These are phyloP conservation scores for Kurtzmaniella cleridarum DNA, from an alignment of 805 yeast species.

Conservation along the genomic window DNA sequence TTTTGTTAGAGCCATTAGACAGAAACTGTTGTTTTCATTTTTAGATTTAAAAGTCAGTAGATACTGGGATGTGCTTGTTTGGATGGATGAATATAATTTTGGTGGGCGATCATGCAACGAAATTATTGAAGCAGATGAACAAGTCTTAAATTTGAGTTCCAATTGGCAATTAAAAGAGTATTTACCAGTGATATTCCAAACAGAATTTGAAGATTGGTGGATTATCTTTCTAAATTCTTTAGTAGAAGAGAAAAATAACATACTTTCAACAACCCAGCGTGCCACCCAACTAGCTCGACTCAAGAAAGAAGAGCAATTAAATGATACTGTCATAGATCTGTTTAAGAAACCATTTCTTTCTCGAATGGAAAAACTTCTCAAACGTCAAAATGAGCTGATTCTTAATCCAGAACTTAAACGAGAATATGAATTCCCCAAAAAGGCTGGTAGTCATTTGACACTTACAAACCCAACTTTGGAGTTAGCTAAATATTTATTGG, in stretches of 20 bases:
- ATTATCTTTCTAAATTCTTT: slow-evolving; percentile 68
- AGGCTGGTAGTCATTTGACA: slow-evolving; percentile 66
- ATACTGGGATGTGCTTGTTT: slow-evolving; percentile 89
- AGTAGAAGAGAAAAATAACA: slow-evolving; percentile 46
- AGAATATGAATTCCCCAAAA: slow-evolving; percentile 67
- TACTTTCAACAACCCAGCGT: slow-evolving; percentile 45
- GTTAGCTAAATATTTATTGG: slow-evolving; percentile 68
- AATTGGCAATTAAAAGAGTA: slow-evolving; percentile 78
- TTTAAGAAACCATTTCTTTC: slow-evolving; percentile 62
- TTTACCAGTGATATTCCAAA: slow-evolving; percentile 68
- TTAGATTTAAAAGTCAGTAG: slow-evolving; percentile 67
- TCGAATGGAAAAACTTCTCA: slow-evolving; percentile 59
- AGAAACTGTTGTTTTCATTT: slow-evolving; percentile 77
- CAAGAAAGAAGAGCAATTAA: slow-evolving; percentile 35
- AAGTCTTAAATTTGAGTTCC: slow-evolving; percentile 44
- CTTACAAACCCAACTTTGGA: slow-evolving; percentile 72
- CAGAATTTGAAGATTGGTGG: slow-evolving; percentile 87
- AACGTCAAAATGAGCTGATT: slow-evolving; percentile 68
- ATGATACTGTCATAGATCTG: slow-evolving; percentile 15
- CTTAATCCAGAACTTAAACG: slow-evolving; percentile 55
- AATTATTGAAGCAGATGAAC: slow-evolving; percentile 40
- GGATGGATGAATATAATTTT: slow-evolving; percentile 91
- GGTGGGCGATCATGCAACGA: slow-evolving; percentile 62
- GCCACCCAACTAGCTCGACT: slow-evolving; percentile 62
- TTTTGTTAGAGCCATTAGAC: slow-evolving; percentile 67